phyloP scores from a whole-genome alignment of 1,284 basidiomycete species.

The Leccinum subrobustum region DNA sequence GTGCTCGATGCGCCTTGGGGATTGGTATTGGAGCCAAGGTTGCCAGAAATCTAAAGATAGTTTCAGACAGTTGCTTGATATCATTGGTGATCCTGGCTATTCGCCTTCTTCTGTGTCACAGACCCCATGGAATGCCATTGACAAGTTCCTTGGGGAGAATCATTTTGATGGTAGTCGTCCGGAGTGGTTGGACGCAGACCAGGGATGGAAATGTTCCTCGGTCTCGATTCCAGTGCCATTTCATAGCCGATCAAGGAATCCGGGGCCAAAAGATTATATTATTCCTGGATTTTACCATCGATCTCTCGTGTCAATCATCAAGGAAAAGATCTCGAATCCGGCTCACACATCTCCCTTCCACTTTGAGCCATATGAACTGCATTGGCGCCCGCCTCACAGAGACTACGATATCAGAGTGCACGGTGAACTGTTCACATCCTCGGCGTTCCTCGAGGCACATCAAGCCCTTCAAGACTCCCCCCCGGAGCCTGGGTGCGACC shows the following conservation, averaged over 20 bases:
- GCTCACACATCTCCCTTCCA: background rate
- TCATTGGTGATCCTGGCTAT: background rate
- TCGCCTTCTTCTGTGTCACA: background rate
- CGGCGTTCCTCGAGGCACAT: background rate
- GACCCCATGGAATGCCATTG: background rate
- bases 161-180: background rate
- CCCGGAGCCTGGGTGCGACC: background rate
- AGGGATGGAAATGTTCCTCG: background rate
- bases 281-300: background rate
- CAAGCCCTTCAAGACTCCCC: background rate
- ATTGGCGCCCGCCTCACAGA: background rate
- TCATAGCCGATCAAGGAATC: too few relatives aligned
- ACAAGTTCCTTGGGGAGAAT: background rate
- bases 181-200: background rate
- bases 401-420: too few relatives aligned
- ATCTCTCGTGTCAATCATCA: background rate
- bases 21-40: too few relatives aligned
- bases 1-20: background rate
- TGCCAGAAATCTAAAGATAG: too few relatives aligned
- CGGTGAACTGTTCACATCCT: background rate
- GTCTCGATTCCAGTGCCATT: too few relatives aligned
- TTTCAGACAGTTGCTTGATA: too few relatives aligned
- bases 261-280: background rate
- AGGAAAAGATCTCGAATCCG: background rate
- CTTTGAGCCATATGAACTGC: background rate